phyloP scores from a whole-genome alignment of 2,329 filamentous ascomycete genomes.

The Biscogniauxia marginata region DNA sequence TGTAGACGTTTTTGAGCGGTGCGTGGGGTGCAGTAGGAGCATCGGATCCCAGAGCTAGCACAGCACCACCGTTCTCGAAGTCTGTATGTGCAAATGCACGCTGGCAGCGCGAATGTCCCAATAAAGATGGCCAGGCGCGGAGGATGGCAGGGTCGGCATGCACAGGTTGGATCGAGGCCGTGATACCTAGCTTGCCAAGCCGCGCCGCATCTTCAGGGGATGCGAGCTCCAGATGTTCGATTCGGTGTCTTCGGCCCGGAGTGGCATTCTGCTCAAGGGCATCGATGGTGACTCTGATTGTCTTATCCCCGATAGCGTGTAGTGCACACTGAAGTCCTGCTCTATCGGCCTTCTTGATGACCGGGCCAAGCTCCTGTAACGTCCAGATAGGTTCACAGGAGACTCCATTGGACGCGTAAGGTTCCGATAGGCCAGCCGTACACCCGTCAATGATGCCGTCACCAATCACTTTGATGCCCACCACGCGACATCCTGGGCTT shows the following conservation, averaged over 20 bases:
- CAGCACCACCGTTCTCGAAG: conserved; percentile 47
- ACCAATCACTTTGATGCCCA: conserved; percentile 64
- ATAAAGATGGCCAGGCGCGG: conserved; percentile 57
- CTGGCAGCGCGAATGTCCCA: conserved; percentile 52
- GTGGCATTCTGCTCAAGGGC: conserved; percentile 44
- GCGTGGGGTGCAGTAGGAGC: conserved; percentile 45
- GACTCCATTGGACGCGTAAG: conserved; percentile 50
- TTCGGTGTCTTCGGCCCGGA: conserved; percentile 54
- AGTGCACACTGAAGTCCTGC: conserved; percentile 60
- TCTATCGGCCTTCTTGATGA: conserved; percentile 53
- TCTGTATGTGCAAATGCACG: conserved; percentile 64
- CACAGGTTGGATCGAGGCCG: conserved; percentile 57
- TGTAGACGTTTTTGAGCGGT: conserved; percentile 44
- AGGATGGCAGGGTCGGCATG: conserved; percentile 62
- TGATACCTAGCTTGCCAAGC: conserved; percentile 59
- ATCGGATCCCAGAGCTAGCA: conserved; percentile 45
- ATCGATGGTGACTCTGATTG: conserved; percentile 57
- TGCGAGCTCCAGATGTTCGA: conserved; percentile 64
- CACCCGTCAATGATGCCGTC: conserved; percentile 66
- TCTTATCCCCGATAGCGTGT: conserved; percentile 64
- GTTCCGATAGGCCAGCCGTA: conserved; percentile 59
- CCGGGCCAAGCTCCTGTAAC: conserved; percentile 47
- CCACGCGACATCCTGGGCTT: conserved; percentile 47
- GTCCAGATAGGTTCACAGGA: conserved; percentile 55
- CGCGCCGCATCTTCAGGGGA: conserved; percentile 52